Evolutionary conservation across 495 filamentous ascomycete genomes (phyloP).

Genomic region (Hypoxylon cercidicola): DNA sequence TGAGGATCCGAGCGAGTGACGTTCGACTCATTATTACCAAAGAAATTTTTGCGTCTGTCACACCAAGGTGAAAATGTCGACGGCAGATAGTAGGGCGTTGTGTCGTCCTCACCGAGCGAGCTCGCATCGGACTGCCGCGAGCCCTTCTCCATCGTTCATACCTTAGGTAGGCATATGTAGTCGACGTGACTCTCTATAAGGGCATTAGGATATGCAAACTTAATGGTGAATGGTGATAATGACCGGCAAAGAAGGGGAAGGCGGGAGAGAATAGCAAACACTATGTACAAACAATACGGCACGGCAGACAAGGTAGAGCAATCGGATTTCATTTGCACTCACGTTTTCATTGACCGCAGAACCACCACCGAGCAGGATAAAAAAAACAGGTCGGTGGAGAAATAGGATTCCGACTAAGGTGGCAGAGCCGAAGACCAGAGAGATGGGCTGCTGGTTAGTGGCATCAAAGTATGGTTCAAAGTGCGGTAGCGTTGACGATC

Average conservation of each 20-base stretch:
- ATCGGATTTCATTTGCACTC: slow-evolving; percentile 10
- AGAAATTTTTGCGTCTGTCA: slow-evolving; percentile 1
- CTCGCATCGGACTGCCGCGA: slow-evolving; percentile 1
- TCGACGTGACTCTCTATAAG: background rate
- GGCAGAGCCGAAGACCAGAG: slow-evolving; percentile 13
- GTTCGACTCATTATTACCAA: slow-evolving; percentile 7
- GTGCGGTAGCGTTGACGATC: slow-evolving; percentile 27
- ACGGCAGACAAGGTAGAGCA: slow-evolving; percentile 1
- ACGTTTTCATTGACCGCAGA: background rate
- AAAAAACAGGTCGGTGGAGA: slow-evolving; percentile 11
- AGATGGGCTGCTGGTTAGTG: slow-evolving; percentile 19
- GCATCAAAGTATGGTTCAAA: background rate
- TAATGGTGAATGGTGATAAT: slow-evolving; percentile 6
- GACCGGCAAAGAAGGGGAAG: slow-evolving; percentile 2
- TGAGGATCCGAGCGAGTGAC: slow-evolving; percentile 16
- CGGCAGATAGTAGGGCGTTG: slow-evolving; percentile 25
- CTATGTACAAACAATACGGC: background rate
- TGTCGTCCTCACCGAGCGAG: slow-evolving; percentile 11
- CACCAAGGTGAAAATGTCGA: slow-evolving; percentile 41
- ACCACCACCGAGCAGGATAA: slow-evolving; percentile 23
- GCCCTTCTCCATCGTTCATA: slow-evolving; percentile 25
- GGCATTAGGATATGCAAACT: slow-evolving; percentile 14
- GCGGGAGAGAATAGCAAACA: background rate
- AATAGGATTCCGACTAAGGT: slow-evolving; percentile 30
- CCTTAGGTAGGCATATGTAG: background rate